Percentiles rank a stretch among this genome's conserved stretches.
Evolutionary conservation across 768 basidiomycete species (phyloP).

Genomic region (Boletus tylopilopsis): DNA sequence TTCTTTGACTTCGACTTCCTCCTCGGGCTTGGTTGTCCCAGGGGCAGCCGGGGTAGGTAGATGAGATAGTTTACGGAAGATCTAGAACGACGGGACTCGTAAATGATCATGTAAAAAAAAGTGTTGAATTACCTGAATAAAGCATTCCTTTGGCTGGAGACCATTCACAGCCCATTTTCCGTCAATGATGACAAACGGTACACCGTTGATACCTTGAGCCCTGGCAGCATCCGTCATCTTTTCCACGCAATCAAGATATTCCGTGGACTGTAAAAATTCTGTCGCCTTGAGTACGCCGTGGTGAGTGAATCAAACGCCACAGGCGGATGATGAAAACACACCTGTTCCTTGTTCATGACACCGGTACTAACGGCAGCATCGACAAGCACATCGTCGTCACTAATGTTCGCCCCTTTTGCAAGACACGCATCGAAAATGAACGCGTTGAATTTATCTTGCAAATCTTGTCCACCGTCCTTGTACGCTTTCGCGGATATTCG

Average conservation of each 20-base stretch:
- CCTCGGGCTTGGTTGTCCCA: not conserved
- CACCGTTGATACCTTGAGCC: constrained; percentile 42
- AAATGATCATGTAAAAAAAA: not conserved
- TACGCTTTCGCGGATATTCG: constrained; percentile 42
- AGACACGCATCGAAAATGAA: constrained; percentile 40
- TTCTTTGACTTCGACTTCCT: not conserved
- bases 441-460: constrained; percentile 36
- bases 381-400: constrained; percentile 33
- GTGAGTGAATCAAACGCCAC: not conserved
- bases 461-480: constrained; percentile 31
- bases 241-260: constrained; percentile 36
- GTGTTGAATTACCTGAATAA: constrained; percentile 28
- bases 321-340: constrained; percentile 7
- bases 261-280: constrained; percentile 37
- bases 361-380: constrained; percentile 33
- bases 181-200: constrained; percentile 48
- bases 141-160: constrained; percentile 39
- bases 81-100: constrained; percentile 6
- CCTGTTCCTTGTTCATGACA: constrained; percentile 36
- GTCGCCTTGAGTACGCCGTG: constrained; percentile 28
- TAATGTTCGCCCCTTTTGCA: constrained; percentile 32
- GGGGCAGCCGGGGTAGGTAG: constrained; percentile 1
- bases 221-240: constrained; percentile 37
- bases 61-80: constrained; percentile 29
- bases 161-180: constrained; percentile 44